phyloP scores from a whole-genome alignment of 805 yeast species.

The Saturnispora serradocipensis region DNA sequence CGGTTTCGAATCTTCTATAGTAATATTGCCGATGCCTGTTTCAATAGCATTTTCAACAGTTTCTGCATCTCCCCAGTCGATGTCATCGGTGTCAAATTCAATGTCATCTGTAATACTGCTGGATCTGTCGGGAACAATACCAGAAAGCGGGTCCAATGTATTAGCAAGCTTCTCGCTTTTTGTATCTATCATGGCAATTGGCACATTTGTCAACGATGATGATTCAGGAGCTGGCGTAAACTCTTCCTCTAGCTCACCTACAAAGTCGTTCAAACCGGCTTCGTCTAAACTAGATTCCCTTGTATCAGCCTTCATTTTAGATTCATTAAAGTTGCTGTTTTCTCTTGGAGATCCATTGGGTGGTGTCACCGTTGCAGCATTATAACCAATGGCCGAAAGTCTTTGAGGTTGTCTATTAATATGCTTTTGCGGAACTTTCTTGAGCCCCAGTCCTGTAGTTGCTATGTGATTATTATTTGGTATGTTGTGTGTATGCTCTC shows the following conservation, averaged over 20 bases:
- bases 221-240: not conserved
- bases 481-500: not conserved
- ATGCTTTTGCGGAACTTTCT: not conserved
- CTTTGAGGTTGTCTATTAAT: not conserved
- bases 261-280: not conserved
- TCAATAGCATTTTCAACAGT: conserved; percentile 4
- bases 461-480: not conserved
- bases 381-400: not conserved
- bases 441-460: not conserved
- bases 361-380: not conserved
- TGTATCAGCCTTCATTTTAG: not conserved
- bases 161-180: not conserved
- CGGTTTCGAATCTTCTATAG: not conserved
- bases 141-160: not conserved
- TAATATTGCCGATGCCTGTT: not conserved
- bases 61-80: conserved; percentile 24
- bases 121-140: not conserved
- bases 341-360: not conserved
- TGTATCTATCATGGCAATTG: not conserved
- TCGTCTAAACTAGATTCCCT: not conserved
- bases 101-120: not conserved
- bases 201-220: not conserved
- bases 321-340: not conserved
- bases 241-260: not conserved
- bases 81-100: conserved; percentile 15